These are phyloP conservation scores for Tolypocladium endophyticum DNA, from an alignment of 2,329 filamentous ascomycete species.

Conservation along the genomic window DNA sequence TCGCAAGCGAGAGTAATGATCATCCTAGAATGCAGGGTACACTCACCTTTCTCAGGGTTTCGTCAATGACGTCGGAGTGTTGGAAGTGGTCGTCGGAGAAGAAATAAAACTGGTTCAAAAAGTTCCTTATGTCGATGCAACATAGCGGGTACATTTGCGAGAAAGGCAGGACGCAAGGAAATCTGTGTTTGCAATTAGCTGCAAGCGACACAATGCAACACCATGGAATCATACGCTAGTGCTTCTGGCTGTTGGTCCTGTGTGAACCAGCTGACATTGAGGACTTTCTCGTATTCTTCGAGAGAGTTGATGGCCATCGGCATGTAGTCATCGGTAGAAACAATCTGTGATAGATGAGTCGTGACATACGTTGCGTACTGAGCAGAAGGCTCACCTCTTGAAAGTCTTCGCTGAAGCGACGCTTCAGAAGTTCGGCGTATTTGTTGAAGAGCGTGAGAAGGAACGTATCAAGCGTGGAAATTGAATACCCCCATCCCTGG, in stretches of 20 bases:
- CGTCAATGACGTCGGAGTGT: constrained; percentile 80
- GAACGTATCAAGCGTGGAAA: constrained; percentile 70
- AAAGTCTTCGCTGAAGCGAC: constrained; percentile 89
- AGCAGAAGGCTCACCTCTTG: constrained; percentile 55
- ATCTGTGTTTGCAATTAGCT: constrained; percentile 36
- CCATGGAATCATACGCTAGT: constrained; percentile 47
- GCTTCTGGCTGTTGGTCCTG: constrained; percentile 70
- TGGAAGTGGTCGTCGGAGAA: constrained; percentile 96
- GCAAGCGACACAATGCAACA: background rate
- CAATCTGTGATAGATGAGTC: constrained; percentile 34
- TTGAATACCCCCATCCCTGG: constrained; percentile 82
- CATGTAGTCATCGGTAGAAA: constrained; percentile 98
- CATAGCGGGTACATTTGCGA: constrained; percentile 98
- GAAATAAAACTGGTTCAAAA: constrained; percentile 95
- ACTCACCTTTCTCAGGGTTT: constrained; percentile 67
- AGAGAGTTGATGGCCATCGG: constrained; percentile 89
- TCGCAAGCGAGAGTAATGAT: background rate
- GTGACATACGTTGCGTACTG: background rate
- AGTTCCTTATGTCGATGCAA: constrained; percentile 96
- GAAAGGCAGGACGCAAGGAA: constrained; percentile 92
- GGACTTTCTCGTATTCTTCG: constrained; percentile 91
- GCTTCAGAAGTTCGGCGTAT: constrained; percentile 85
- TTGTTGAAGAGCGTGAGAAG: constrained; percentile 85
- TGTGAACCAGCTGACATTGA: constrained; percentile 92
- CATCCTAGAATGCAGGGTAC: background rate